A percentile compares a stretch with the other conserved stretches of the same genome.
Evolutionary conservation across 768 basidiomycete species (phyloP).

Genomic region (Rhodocollybia butyracea): DNA sequence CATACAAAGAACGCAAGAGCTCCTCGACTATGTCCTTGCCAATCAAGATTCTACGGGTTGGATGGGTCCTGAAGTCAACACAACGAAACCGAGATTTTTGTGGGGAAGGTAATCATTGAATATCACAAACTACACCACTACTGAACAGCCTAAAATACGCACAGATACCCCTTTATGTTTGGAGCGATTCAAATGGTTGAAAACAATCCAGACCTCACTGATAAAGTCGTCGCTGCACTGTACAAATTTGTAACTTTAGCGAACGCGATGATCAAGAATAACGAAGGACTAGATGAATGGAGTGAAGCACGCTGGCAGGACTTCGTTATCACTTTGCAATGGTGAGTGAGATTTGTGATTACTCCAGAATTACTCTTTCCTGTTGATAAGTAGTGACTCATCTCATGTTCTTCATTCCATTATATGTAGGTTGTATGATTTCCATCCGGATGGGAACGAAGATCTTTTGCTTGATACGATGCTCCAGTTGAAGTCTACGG

Average conservation of each 20-base stretch:
- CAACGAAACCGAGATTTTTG: constrained; percentile 48
- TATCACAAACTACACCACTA: too few species aligned
- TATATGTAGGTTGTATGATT: constrained; percentile 46
- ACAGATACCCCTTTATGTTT: constrained; percentile 54
- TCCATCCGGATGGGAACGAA: constrained; percentile 4
- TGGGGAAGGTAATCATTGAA: constrained; percentile 59
- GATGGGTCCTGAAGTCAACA: constrained; percentile 54
- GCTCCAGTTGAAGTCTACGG: constrained; percentile 8
- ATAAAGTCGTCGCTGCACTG: constrained; percentile 43
- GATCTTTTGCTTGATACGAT: constrained; percentile 8
- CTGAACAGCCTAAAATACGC: too few species aligned
- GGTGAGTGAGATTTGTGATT: constrained; percentile 34
- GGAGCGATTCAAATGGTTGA: constrained; percentile 58
- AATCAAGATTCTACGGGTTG: constrained; percentile 54
- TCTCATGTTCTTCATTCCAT: background rate
- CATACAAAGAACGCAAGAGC: constrained; percentile 42
- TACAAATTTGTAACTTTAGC: constrained; percentile 52
- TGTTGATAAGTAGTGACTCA: too few species aligned
- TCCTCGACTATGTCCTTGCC: constrained; percentile 46
- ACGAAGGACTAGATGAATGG: constrained; percentile 53
- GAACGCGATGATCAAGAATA: constrained; percentile 49
- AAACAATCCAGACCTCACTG: constrained; percentile 37
- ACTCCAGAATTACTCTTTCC: too few species aligned
- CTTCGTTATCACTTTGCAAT: constrained; percentile 53
- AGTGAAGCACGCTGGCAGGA: constrained; percentile 55